Conservation (phyloP, 495 filamentous ascomycete genomes). For the Letharia lupina region DNA sequence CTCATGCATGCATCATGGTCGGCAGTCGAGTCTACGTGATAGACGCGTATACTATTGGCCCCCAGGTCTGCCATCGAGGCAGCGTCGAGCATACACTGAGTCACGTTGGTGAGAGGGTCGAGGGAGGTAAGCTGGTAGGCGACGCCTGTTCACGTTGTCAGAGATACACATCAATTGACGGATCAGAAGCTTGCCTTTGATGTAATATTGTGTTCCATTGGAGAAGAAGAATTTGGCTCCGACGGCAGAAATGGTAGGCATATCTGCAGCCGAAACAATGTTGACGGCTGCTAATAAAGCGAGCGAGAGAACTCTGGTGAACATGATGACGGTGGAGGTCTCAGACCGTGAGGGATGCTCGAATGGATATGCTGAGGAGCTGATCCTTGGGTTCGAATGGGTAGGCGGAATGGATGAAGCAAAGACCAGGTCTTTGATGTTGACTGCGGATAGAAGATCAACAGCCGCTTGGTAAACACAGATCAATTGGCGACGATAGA, state of each 20-base stretch:
- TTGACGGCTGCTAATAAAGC: constrained; percentile 12
- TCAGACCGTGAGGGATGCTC: not conserved
- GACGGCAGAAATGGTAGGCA: constrained; percentile 53
- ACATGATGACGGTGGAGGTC: constrained; percentile 10
- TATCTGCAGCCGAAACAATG: constrained; percentile 21
- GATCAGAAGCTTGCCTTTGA: constrained; percentile 54
- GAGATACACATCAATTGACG: constrained; percentile 19
- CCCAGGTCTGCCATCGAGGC: constrained; percentile 70
- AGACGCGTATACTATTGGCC: constrained; percentile 79
- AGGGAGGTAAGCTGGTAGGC: constrained; percentile 59
- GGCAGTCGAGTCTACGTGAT: constrained; percentile 65
- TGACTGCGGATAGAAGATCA: constrained; percentile 2
- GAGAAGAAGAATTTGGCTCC: constrained; percentile 81
- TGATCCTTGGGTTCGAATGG: not conserved
- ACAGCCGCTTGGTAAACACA: constrained; percentile 3
- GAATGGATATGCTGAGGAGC: not conserved
- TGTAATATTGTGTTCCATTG: constrained; percentile 69
- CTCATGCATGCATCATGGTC: constrained; percentile 69
- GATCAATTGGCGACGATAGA: constrained; percentile 1
- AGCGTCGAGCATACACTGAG: constrained; percentile 73
- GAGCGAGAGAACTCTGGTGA: constrained; percentile 7
- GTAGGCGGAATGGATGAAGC: not conserved
- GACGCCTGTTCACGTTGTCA: constrained; percentile 43
- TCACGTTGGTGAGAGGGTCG: constrained; percentile 66
- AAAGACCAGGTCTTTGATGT: not conserved